Percentiles rank a stretch among this genome's conserved stretches.
These are phyloP conservation scores for Hyphopichia burtonii DNA, from an alignment of 1,139 yeast genomes.

Conservation along the genomic window DNA sequence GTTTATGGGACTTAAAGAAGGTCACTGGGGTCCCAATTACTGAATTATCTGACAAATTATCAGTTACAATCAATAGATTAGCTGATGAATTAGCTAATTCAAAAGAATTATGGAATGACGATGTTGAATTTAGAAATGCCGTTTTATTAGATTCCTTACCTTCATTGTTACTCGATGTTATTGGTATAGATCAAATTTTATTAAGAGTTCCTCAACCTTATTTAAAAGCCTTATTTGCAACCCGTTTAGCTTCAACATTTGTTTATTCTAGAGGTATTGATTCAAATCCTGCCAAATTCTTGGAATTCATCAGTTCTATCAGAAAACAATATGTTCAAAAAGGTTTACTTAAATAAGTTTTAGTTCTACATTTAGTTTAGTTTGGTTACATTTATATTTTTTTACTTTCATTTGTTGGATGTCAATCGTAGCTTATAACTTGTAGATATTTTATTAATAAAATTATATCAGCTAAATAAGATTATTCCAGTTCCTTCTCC, in stretches of 20 bases:
- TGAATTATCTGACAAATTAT: constrained; percentile 78
- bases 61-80: constrained; percentile 82
- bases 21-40: constrained; percentile 71
- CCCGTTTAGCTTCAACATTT: constrained; percentile 83
- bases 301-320: constrained; percentile 60
- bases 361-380: not conserved
- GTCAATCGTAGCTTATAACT: too few relatives aligned
- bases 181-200: constrained; percentile 76
- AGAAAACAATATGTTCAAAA: constrained; percentile 39
- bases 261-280: constrained; percentile 85
- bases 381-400: not conserved
- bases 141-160: constrained; percentile 82
- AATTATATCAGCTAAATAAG: too few relatives aligned
- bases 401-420: constrained; percentile 1
- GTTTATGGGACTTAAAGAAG: constrained; percentile 77
- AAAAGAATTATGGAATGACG: constrained; percentile 83
- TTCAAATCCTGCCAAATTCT: constrained; percentile 79
- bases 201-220: constrained; percentile 84
- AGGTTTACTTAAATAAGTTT: constrained; percentile 21
- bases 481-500: not conserved
- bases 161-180: constrained; percentile 59
- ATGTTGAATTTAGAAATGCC: constrained; percentile 70
- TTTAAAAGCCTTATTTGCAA: constrained; percentile 86
- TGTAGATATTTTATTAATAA: too few relatives aligned
- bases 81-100: constrained; percentile 86